Conservation (phyloP, 2,329 filamentous ascomycete genomes). For the Penicillium sp. region DNA sequence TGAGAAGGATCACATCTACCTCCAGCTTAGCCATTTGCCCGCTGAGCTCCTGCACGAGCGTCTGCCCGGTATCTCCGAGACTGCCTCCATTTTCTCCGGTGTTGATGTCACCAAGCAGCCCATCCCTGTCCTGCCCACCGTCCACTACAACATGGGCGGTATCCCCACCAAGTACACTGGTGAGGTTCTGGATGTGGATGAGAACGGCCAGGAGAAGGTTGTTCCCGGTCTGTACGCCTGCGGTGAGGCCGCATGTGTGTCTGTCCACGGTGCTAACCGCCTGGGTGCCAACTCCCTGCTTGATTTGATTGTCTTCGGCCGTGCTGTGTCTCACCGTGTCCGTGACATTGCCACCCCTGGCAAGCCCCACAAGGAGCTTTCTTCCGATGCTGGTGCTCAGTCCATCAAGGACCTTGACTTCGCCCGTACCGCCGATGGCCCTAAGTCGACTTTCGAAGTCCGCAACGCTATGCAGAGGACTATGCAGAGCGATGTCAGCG, state of each 20-base stretch:
- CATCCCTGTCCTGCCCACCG: constrained; percentile 89
- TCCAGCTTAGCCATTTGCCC: constrained; percentile 91
- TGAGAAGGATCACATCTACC: constrained; percentile 97
- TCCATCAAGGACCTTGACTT: constrained; percentile 80
- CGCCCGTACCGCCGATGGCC: constrained; percentile 71
- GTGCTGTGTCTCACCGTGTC: constrained; percentile 93
- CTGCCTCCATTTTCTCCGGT: constrained; percentile 90
- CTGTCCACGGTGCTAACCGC: constrained; percentile 95
- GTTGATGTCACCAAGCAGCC: constrained; percentile 96
- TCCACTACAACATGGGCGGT: constrained; percentile 99
- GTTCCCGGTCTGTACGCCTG: constrained; percentile 93
- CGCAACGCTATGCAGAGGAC: constrained; percentile 91
- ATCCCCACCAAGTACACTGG: constrained; percentile 96
- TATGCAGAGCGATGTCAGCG: constrained; percentile 94
- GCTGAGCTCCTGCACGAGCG: constrained; percentile 87
- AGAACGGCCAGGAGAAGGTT: constrained; percentile 77
- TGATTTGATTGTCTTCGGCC: constrained; percentile 93
- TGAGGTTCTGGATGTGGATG: constrained; percentile 84
- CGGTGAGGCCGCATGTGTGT: constrained; percentile 94
- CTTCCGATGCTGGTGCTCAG: constrained; percentile 77
- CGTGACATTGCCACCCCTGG: constrained; percentile 86
- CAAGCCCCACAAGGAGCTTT: constrained; percentile 65
- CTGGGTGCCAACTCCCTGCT: constrained; percentile 96
- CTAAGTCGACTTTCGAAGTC: constrained; percentile 80
- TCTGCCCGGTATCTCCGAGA: constrained; percentile 97